Evolutionary conservation across 2,329 filamentous ascomycete species (phyloP).

Genomic region (Uncinocarpus reesii): DNA sequence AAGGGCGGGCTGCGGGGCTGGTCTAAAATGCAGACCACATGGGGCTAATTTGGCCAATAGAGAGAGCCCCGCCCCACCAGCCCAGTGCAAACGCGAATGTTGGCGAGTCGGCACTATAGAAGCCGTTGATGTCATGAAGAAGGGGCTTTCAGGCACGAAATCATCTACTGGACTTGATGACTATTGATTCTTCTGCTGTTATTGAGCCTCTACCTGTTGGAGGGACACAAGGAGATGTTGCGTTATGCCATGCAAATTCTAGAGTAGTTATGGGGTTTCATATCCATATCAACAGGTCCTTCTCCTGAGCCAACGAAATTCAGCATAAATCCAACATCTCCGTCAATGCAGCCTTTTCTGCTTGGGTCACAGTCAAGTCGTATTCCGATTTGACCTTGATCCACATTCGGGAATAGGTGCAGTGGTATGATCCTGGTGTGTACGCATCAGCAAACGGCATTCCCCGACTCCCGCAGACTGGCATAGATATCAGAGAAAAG

Average conservation of each 20-base stretch:
- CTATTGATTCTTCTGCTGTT: too few species aligned
- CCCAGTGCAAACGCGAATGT: neutral
- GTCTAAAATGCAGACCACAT: neutral
- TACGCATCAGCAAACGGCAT: neutral
- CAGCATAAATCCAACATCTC: constrained; percentile 57
- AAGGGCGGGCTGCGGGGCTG: neutral
- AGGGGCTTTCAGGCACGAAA: too few species aligned
- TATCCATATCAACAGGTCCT: too few species aligned
- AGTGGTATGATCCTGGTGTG: constrained; percentile 51
- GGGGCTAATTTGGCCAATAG: neutral
- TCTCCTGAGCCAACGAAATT: too few species aligned
- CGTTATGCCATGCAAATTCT: too few species aligned
- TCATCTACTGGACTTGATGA: too few species aligned
- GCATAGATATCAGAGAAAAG: neutral
- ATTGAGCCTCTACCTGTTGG: too few species aligned
- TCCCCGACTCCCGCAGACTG: neutral
- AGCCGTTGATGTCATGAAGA: too few species aligned
- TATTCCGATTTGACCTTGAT: constrained; percentile 69
- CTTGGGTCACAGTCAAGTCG: constrained; percentile 55
- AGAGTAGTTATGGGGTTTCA: too few species aligned
- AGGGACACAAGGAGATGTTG: too few species aligned
- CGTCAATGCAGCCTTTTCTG: constrained; percentile 59
- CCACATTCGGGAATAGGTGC: constrained; percentile 68
- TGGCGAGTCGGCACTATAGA: neutral
- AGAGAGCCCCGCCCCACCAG: too few species aligned